phyloP scores from a whole-genome alignment of 768 basidiomycete species.

The Phaeotremella fagi region DNA sequence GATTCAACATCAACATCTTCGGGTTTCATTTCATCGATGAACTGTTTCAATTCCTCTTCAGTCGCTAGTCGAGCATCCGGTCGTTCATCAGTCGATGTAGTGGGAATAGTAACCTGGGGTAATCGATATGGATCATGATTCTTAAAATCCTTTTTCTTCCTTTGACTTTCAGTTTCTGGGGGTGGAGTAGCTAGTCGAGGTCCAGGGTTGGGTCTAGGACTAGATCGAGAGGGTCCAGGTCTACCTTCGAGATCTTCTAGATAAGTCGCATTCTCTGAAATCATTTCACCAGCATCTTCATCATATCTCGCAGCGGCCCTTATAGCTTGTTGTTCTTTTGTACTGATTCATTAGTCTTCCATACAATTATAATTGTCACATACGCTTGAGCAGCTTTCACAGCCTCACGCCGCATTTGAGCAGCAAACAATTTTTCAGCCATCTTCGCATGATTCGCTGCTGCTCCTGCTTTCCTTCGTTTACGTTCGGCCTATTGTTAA shows the following conservation, averaged over 20 bases:
- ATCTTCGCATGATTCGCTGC: conserved; percentile 76
- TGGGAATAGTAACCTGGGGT: conserved; percentile 59
- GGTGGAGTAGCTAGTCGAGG: conserved; percentile 14
- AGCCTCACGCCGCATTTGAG: conserved; percentile 85
- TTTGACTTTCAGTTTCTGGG: conserved; percentile 23
- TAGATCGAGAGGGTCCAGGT: conserved; percentile 42
- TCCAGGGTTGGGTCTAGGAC: neutral
- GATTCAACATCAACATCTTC: conserved; percentile 92
- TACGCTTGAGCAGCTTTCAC: conserved; percentile 57
- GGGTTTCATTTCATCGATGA: conserved; percentile 93
- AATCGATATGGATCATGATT: conserved; percentile 79
- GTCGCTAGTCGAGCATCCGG: conserved; percentile 93
- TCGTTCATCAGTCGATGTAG: conserved; percentile 37
- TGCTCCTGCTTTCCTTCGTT: conserved; percentile 85
- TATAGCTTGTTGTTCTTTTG: conserved; percentile 19
- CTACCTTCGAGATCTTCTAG: conserved; percentile 68
- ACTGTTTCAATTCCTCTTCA: conserved; percentile 83
- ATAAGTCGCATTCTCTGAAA: conserved; percentile 74
- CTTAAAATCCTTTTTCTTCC: conserved; percentile 49
- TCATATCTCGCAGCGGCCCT: conserved; percentile 21
- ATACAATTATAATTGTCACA: conserved; percentile 7
- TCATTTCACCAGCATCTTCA: conserved; percentile 50
- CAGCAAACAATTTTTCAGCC: conserved; percentile 86
- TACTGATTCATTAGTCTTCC: conserved; percentile 1
- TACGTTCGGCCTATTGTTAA: conserved; percentile 66